Conservation (phyloP, 2,329 filamentous ascomycete genomes). For the Neofusicoccum sp. region DNA sequence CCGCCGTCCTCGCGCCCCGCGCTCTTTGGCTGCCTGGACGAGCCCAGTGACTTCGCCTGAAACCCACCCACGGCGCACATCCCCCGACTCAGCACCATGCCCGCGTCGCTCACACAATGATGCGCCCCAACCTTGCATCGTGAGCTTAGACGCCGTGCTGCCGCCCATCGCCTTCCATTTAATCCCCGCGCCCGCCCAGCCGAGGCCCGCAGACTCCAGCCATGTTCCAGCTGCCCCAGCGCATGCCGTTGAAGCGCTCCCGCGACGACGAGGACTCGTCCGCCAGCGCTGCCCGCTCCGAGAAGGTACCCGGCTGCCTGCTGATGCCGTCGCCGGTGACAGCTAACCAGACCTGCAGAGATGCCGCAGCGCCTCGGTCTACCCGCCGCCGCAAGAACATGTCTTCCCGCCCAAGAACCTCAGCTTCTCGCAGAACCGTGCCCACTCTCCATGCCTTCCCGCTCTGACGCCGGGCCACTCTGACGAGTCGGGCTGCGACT, state of each 20-base stretch:
- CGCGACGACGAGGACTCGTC: constrained; percentile 2
- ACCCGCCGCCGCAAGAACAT: constrained; percentile 24
- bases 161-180: constrained; percentile 8
- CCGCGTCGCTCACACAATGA: constrained; percentile 6
- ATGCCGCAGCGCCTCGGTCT: not conserved
- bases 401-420: constrained; percentile 23
- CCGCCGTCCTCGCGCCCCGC: not conserved
- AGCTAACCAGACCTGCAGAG: constrained; percentile 2
- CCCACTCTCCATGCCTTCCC: constrained; percentile 27
- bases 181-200: not conserved
- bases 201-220: not conserved
- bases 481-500: constrained; percentile 26
- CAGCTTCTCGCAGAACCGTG: constrained; percentile 28
- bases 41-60: constrained; percentile 13
- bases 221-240: constrained; percentile 15
- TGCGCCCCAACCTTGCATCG: constrained; percentile 14
- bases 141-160: constrained; percentile 6
- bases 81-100: constrained; percentile 1
- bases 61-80: not conserved
- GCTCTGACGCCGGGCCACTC: constrained; percentile 33
- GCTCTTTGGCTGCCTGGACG: not conserved
- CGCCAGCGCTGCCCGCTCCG: not conserved
- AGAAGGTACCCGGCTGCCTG: not conserved
- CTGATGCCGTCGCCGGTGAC: not conserved
- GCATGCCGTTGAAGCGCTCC: constrained; percentile 6